A percentile compares a stretch with the other conserved stretches of the same genome.
These are phyloP conservation scores for Platanthera zijinensis DNA, from an alignment of 106 monocot species.

Conservation along the genomic window DNA sequence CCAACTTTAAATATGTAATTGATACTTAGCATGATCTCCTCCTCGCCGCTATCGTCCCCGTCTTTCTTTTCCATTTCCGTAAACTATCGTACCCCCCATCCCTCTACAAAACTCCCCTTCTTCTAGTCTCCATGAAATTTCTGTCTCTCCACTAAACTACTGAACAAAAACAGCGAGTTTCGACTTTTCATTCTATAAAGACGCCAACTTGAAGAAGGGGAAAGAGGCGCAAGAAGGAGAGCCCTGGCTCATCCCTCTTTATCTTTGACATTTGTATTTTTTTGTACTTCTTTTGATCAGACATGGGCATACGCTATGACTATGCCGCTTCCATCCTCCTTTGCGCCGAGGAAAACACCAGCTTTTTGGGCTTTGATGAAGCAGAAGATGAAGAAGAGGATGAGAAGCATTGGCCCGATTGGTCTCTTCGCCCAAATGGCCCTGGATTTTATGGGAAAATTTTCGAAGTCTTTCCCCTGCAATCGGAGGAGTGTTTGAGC, in stretches of 20 bases:
- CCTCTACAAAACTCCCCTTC: slow-evolving; percentile 2
- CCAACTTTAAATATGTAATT: not conserved
- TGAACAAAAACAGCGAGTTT: not conserved
- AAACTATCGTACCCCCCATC: not conserved
- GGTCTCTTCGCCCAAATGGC: slow-evolving; percentile 4
- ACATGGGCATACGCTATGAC: slow-evolving; percentile 34
- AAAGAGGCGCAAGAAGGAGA: not conserved
- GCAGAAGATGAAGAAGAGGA: slow-evolving; percentile 13
- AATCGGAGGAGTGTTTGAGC: slow-evolving; percentile 53
- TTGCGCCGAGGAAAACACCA: slow-evolving; percentile 62
- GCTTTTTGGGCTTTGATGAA: slow-evolving; percentile 46
- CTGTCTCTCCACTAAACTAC: not conserved
- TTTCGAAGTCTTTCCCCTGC: slow-evolving; percentile 29
- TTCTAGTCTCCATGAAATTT: slow-evolving; percentile 1
- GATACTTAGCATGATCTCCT: not conserved
- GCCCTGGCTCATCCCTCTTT: not conserved
- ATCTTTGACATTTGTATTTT: not conserved
- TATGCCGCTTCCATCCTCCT: slow-evolving; percentile 46
- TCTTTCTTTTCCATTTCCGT: not conserved
- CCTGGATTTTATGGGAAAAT: slow-evolving; percentile 22
- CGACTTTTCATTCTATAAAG: not conserved
- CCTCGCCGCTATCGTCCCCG: not conserved
- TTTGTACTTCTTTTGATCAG: not conserved
- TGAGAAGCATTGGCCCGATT: not conserved
- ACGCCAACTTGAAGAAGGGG: not conserved